phyloP scores from a whole-genome alignment of 371 early-diverging fungal genomes.

The Capillidium rhysosporum region DNA sequence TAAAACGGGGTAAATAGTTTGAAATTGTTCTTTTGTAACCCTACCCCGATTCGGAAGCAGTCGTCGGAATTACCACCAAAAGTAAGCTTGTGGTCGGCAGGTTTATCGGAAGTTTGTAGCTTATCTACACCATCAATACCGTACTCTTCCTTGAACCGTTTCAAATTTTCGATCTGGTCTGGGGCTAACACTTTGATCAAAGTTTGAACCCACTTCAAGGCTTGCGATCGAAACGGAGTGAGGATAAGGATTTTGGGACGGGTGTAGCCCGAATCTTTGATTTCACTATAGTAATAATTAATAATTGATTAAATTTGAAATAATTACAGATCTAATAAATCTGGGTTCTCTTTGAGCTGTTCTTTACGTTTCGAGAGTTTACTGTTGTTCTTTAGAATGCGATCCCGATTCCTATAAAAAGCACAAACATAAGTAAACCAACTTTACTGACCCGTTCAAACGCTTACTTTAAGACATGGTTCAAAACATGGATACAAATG shows the following conservation, averaged over 20 bases:
- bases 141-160: conserved; percentile 8
- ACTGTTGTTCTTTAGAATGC: conserved; percentile 56
- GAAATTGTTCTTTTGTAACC: conserved; percentile 62
- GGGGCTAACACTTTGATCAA: conserved; percentile 55
- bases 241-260: conserved; percentile 81
- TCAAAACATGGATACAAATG: conserved; percentile 67
- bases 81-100: conserved; percentile 52
- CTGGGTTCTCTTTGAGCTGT: conserved; percentile 20
- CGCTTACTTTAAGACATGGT: conserved; percentile 62
- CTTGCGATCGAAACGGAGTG: conserved; percentile 69
- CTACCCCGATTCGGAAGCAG: conserved; percentile 83
- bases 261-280: conserved; percentile 89
- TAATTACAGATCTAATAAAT: conserved; percentile 10
- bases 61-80: conserved; percentile 93
- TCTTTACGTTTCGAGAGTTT: conserved; percentile 35
- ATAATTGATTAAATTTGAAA: not conserved
- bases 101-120: not conserved
- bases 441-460: not conserved
- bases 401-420: conserved; percentile 32
- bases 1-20: conserved; percentile 79
- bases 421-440: not conserved
- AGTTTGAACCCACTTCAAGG: conserved; percentile 51
- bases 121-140: too few relatives aligned
- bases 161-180: conserved; percentile 36
- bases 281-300: conserved; percentile 4